Conservation (phyloP, 805 yeast genomes). For the Geotrichum ghanense region DNA sequence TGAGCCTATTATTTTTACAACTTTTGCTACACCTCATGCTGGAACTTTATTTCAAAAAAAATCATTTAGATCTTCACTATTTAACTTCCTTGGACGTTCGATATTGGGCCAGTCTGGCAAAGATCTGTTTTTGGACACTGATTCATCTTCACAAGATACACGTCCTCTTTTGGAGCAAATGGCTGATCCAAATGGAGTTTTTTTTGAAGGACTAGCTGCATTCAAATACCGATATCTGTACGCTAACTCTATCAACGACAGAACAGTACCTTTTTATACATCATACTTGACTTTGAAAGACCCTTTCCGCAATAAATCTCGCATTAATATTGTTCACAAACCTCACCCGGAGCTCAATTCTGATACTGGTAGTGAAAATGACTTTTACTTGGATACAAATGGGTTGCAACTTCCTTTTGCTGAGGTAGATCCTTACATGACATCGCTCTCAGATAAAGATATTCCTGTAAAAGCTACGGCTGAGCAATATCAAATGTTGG, state of each 20-base stretch:
- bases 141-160: constrained; percentile 19
- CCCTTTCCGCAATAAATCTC: constrained; percentile 56
- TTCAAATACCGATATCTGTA: constrained; percentile 50
- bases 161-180: constrained; percentile 36
- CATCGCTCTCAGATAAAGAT: constrained; percentile 4
- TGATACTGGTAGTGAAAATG: constrained; percentile 3
- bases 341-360: constrained; percentile 24
- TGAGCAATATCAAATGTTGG: constrained; percentile 11
- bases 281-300: constrained; percentile 61
- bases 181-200: constrained; percentile 39
- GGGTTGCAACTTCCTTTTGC: constrained; percentile 6
- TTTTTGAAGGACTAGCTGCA: constrained; percentile 39
- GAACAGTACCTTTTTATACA: constrained; percentile 82
- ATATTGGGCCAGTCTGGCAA: constrained; percentile 58
- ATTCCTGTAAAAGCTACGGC: constrained; percentile 5
- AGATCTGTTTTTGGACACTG: constrained; percentile 52
- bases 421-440: constrained; percentile 17
- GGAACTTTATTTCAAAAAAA: constrained; percentile 41
- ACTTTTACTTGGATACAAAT: not conserved
- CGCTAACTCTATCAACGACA: constrained; percentile 71
- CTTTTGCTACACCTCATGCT: constrained; percentile 75
- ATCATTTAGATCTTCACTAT: constrained; percentile 21
- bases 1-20: constrained; percentile 50
- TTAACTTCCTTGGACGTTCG: constrained; percentile 44
- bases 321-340: constrained; percentile 29